Evolutionary conservation across 306 rosid species (phyloP), one percentile per base, ranked within the genome.

Genomic region (Hylodesmum podocarpum): DNA sequence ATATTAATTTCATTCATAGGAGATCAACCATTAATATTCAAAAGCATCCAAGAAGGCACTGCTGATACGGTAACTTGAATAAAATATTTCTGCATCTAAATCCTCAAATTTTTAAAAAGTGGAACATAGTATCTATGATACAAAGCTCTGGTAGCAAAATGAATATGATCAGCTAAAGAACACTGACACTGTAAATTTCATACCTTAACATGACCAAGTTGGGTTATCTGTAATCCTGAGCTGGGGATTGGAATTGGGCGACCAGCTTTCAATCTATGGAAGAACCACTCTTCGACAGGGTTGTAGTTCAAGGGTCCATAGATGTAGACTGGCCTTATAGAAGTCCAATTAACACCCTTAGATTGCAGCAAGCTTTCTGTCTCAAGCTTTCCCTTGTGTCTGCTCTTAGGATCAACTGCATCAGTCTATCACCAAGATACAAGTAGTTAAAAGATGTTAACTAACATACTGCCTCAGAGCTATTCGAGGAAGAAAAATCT

Each of bases 341-440:
- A 95, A 70, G 98, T 95, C 97, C 97, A 92, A 39, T 92, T 95
- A 61, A 92, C 97, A 75, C 78, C 96, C 86, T 62, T 86, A 64
- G 94, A 84, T 80, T 69, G 81, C 27, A 95, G 83, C 76, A 95
- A 82, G 86, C 82, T 92, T 81, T 95, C 98, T 19, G 97, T 95
- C 86, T 95, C 96, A 37, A 95, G 98, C 93, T 95, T 95, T 77
- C 99, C 99, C 93, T 95, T 95, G 86, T 95, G 99, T 77, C 99
- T 88, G 84, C 99, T 92, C 89, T 92, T 95, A n/a, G 97, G 97
- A 84, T 95, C 98, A 78, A 92, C 98, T 71, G 97, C 94, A 83
- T 90, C 97, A 9, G 2, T 37, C 98, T 95, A 73, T 66, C 72
- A 83, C 76, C 66, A 75, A 15, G 53, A 64, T 71, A 62, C 75